Conservation (phyloP, 2,329 filamentous ascomycete species). For the Lojkania enalia region DNA sequence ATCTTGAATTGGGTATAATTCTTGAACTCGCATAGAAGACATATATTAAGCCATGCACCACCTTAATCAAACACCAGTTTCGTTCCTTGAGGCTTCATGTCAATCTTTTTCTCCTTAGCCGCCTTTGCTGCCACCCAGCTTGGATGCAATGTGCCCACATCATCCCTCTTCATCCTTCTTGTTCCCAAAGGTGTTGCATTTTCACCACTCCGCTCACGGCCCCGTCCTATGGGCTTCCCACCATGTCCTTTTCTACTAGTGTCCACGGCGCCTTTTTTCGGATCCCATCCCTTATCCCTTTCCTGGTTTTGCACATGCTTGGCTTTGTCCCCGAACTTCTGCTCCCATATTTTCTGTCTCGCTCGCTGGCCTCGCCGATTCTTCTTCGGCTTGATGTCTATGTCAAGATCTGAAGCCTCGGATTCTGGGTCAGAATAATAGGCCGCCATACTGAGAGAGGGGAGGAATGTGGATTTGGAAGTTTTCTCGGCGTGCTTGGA, state of each 20-base stretch:
- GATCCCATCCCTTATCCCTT: slow-evolving; percentile 61
- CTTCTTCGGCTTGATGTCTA: slow-evolving; percentile 62
- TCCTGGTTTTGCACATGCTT: slow-evolving; percentile 62
- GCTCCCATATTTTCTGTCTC: slow-evolving; percentile 78
- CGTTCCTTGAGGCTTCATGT: slow-evolving; percentile 60
- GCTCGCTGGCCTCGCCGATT: slow-evolving; percentile 77
- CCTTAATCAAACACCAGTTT: slow-evolving; percentile 65
- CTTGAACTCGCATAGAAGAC: too few species aligned
- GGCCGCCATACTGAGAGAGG: slow-evolving; percentile 73
- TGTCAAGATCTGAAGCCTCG: slow-evolving; percentile 63
- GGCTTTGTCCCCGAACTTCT: slow-evolving; percentile 74
- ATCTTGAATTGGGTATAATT: too few species aligned
- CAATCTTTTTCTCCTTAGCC: slow-evolving; percentile 58
- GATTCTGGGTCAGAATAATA: slow-evolving; percentile 80
- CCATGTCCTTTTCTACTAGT: slow-evolving; percentile 27
- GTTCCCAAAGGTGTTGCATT: slow-evolving; percentile 35
- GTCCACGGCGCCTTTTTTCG: slow-evolving; percentile 58
- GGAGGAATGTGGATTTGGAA: slow-evolving; percentile 66
- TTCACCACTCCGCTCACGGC: slow-evolving; percentile 35
- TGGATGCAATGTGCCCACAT: slow-evolving; percentile 62
- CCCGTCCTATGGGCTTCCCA: slow-evolving; percentile 24
- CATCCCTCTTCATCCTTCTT: slow-evolving; percentile 45
- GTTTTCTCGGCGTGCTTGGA: slow-evolving; percentile 11
- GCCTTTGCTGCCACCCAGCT: slow-evolving; percentile 66
- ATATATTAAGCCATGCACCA: too few species aligned